Percentiles rank a stretch among this genome's conserved stretches.
Evolutionary conservation across 495 filamentous ascomycete genomes (phyloP).

Genomic region (Aspergillus indologenus): DNA sequence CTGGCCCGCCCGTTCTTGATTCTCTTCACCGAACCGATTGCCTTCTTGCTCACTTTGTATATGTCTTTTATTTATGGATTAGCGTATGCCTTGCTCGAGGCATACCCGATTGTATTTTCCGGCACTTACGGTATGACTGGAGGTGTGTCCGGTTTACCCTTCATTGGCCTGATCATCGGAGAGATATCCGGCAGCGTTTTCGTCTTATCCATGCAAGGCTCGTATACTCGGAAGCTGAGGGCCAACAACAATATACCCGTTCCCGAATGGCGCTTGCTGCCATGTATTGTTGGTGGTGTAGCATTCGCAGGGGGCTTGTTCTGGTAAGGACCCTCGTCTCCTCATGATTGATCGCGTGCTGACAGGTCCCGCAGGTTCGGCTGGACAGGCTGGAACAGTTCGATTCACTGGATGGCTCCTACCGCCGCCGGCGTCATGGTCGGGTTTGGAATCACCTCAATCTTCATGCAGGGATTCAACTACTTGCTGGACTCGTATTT

Average conservation of each 20-base stretch:
- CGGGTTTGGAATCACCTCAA: conserved; percentile 29
- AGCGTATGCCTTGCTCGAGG: conserved; percentile 30
- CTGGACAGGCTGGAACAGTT: conserved; percentile 28
- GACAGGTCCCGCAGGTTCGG: conserved; percentile 31
- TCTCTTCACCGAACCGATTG: conserved; percentile 44
- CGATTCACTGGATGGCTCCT: conserved; percentile 33
- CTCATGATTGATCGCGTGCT: background rate
- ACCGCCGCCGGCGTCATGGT: conserved; percentile 26
- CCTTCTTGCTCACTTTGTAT: conserved; percentile 40
- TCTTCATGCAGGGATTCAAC: conserved; percentile 36
- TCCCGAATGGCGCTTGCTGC: conserved; percentile 35
- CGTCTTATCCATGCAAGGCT: conserved; percentile 21
- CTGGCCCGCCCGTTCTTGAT: conserved; percentile 42
- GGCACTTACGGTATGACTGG: conserved; percentile 27
- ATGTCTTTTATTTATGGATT: conserved; percentile 43
- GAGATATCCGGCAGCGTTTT: conserved; percentile 24
- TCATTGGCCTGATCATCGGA: conserved; percentile 33
- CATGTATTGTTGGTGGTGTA: conserved; percentile 46
- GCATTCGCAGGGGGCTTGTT: conserved; percentile 50
- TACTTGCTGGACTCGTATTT: conserved; percentile 34
- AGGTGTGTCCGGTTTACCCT: conserved; percentile 29
- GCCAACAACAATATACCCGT: conserved; percentile 28
- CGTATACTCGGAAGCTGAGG: conserved; percentile 25
- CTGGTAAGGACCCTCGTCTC: conserved; percentile 31
- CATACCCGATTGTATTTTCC: conserved; percentile 34